Evolutionary conservation across 2,329 filamentous ascomycete species (phyloP), one percentile per base, ranked within the genome.

Genomic region (Fusarium sp.): DNA sequence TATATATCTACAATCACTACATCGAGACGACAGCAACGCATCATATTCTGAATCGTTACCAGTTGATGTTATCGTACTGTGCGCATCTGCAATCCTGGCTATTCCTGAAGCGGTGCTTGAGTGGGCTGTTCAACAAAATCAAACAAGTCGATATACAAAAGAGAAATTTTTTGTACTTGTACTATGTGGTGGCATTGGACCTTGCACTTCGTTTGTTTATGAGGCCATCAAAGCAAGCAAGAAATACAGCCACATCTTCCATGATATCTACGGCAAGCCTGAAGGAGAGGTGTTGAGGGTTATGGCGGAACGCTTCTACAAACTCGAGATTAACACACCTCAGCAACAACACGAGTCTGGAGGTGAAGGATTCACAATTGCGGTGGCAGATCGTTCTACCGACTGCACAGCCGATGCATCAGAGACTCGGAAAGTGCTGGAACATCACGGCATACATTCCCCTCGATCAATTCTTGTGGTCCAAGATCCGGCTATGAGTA

Each of bases 401-500:
- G 41, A 58, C 3, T 65, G 46, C 0, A 52, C 46, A 9, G 57
- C 25, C 1, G 53, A 61, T 1, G 47, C 61, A 2, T 7, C 13
- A 1, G 57, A 65, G 2, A 26, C 51, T 0, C 12, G 12, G 5
- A 26, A 9, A 0, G 41, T 45, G 0, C 11, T 65, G 1, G 12
- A 58, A 0, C 11, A 5, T 0, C 2, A 26, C 0, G 40, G 26
- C 0, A 35, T 65, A n/a, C 3, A 0, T 0, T 13, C 7, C 0
- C 61, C 57, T 0, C 10, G 38, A 1, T 65, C 61, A 0, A 45
- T 65, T 2, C 29, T 46, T 0, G 34, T 65, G 6, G 57, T 65
- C 0, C 61, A 65, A 2, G 61, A 65, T 0, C 61, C 61, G 0
- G 57, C 61, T 0, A 65, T 65, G 61, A 65, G 44, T 3, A 44